Base-by-base conservation (phyloP, 1,284 basidiomycete species). In the Naganishia cerealis region DNA sequence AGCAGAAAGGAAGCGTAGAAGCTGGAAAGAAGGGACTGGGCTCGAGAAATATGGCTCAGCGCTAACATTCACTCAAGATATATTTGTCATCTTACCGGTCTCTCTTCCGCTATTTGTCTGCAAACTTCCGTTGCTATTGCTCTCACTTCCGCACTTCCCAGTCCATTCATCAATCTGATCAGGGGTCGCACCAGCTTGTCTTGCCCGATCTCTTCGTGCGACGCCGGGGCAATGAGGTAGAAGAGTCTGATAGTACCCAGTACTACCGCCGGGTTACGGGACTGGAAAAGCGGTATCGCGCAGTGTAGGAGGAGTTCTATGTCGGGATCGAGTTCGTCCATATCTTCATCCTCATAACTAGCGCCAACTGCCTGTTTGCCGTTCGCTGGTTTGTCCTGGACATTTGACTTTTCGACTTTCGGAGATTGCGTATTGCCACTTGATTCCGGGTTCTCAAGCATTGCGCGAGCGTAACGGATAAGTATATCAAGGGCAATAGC, bases 211-310 rank as follows among this genome's bases (percentile, higher is more conserved):
- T 73, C 70, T 33, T 68, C 58, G 61, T 79, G 73, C 0, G 71
- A 71, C 0, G 85, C 82, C 7, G 88, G 87, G 0, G 86, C 88
- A 2, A 87, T 82, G 76, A 92, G 90, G 78, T 88, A 92, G 71
- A 91, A 87, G 7, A 88, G 83, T 12, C 87, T 87, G 1, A 87
- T 83, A 0, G 85, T 88, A 12, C 88, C 88, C 48, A 94, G 80
- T 0, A 92, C 87, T 50, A 93, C 93, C 9, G 92, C 90, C 15
- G 93, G 87, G 77, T 95, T 96, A 61, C 87, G 84, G 57, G 90
- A 92, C 74, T 90, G 87, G 71, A 95, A 87, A 8, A 95, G 82
- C 5, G 90, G 88, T 71, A 89, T 87, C 0, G 87, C 83, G 43
- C 86, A 88, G 33, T 85, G 83, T n/a, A 96, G 79, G 5, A 95